Evolutionary conservation across 2,329 filamentous ascomycete species (phyloP).

Genomic region (Alternaria novae-zelandiae): DNA sequence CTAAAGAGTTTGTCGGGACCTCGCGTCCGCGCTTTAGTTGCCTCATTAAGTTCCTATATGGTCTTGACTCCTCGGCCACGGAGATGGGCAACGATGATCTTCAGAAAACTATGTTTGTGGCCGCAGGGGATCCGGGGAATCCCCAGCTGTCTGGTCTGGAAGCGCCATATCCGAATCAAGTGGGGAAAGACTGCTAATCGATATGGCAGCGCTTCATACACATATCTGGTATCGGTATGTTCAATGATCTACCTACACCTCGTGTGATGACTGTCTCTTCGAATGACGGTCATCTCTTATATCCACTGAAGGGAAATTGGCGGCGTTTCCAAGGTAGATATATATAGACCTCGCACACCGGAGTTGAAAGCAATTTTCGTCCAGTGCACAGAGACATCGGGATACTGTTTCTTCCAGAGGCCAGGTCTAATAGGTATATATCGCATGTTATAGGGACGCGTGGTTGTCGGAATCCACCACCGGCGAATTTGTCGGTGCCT

Average conservation of each 20-base stretch:
- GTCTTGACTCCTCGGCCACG: background rate
- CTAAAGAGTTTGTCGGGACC: background rate
- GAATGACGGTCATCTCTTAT: background rate
- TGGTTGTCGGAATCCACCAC: background rate
- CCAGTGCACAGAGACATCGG: background rate
- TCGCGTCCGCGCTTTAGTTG: background rate
- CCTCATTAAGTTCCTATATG: background rate
- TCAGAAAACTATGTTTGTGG: background rate
- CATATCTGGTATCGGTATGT: background rate
- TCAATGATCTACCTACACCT: background rate
- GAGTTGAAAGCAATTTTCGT: background rate
- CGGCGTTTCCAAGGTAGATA: background rate
- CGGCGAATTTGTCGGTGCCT: conserved; percentile 5
- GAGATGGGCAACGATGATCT: background rate
- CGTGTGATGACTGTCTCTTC: background rate
- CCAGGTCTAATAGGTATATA: conserved; percentile 1
- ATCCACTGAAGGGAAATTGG: background rate
- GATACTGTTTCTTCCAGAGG: background rate
- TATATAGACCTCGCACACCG: background rate
- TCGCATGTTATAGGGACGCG: conserved; percentile 8
- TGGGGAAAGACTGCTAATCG: background rate
- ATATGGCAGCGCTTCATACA: background rate
- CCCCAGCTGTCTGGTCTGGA: background rate
- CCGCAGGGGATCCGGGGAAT: background rate
- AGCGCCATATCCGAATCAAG: background rate